Conservation (phyloP, 148 eudicot genomes). For the Gaultheria prostrata region DNA sequence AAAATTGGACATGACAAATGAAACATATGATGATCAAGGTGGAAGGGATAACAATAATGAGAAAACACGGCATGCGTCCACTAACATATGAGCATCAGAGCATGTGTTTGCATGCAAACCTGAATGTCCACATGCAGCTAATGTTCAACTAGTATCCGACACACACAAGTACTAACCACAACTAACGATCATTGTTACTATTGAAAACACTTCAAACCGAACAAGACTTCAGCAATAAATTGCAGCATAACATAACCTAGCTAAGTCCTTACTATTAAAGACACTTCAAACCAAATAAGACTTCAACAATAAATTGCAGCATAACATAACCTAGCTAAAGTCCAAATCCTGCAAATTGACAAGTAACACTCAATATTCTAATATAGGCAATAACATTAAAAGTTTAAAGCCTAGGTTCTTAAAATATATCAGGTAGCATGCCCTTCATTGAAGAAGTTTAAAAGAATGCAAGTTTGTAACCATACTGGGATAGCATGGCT, state of each 20-base stretch:
- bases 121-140: not conserved
- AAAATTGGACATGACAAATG: conserved; percentile 7
- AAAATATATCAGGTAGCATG: conserved; percentile 2
- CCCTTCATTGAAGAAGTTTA: conserved; percentile 8
- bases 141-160: not conserved
- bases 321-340: not conserved
- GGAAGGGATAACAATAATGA: not conserved
- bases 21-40: not conserved
- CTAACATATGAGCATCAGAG: not conserved
- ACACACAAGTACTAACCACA: conserved; percentile 5
- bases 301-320: not conserved
- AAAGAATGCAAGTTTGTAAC: not conserved
- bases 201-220: not conserved
- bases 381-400: not conserved
- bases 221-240: conserved; percentile 1
- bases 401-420: not conserved
- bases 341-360: not conserved
- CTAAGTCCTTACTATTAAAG: not conserved
- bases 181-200: not conserved
- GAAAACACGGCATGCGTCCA: not conserved
- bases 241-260: not conserved
- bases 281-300: not conserved
- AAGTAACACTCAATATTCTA: not conserved
- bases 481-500: conserved; percentile 95
- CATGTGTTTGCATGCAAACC: not conserved